phyloP scores from a whole-genome alignment of 1,284 basidiomycete genomes.

The Sphaerobolus stellatus region DNA sequence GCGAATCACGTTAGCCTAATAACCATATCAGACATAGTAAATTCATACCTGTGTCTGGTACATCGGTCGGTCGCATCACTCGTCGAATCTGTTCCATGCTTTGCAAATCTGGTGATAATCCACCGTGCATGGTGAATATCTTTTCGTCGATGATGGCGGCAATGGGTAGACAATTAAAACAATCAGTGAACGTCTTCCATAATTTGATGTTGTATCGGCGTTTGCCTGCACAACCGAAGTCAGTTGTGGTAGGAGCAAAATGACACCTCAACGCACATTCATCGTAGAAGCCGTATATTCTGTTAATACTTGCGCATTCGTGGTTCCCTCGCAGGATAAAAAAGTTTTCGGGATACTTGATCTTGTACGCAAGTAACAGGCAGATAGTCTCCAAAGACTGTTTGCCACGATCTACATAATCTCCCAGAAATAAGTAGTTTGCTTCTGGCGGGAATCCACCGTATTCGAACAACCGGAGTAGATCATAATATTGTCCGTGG shows the following conservation, averaged over 20 bases:
- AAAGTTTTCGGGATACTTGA: slow-evolving; percentile 98
- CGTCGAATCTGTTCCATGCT: slow-evolving; percentile 99
- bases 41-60: slow-evolving; percentile 90
- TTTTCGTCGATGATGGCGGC: slow-evolving; percentile 97
- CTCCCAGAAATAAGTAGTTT: slow-evolving; percentile 93
- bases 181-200: slow-evolving; percentile 98
- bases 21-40: slow-evolving; percentile 6
- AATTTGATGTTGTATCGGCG: slow-evolving; percentile 97
- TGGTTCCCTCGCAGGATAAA: slow-evolving; percentile 95
- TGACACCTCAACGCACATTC: slow-evolving; percentile 72
- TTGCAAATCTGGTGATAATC: slow-evolving; percentile 94
- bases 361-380: slow-evolving; percentile 89
- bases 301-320: slow-evolving; percentile 92
- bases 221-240: slow-evolving; percentile 62
- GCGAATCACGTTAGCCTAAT: slow-evolving; percentile 14
- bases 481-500: slow-evolving; percentile 94
- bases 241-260: neutral
- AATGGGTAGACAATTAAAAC: slow-evolving; percentile 94
- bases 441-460: slow-evolving; percentile 95
- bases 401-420: slow-evolving; percentile 95
- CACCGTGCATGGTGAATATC: slow-evolving; percentile 94
- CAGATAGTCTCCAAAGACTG: slow-evolving; percentile 94
- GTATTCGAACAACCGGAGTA: slow-evolving; percentile 91
- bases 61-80: slow-evolving; percentile 99
- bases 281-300: slow-evolving; percentile 96